Base-by-base conservation (phyloP, 192 early-diverging fungal genomes). In the Backusella luteola region DNA sequence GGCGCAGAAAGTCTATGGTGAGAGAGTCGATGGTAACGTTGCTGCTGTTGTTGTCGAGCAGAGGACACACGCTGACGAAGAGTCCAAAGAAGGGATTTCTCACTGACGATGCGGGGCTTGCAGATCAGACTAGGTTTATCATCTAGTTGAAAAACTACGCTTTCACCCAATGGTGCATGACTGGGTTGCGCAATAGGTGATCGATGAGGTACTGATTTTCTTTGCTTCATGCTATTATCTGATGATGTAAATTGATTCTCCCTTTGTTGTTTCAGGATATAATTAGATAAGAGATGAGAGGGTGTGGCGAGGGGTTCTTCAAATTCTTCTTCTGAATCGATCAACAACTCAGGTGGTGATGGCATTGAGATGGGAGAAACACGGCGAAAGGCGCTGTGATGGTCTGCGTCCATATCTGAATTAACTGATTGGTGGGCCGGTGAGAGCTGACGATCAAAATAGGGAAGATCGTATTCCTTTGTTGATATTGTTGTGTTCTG, bases 261-360 rank as follows among this genome's bases (percentile, higher is more conserved):
- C 21, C 56, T 12, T 63, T 26, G 26, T 14, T 63, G 56, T 63
- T 63, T 63, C 11, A 63, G 56, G 23, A 63, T 63, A 29, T 63
- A 63, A 63, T 41, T 69, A 38, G 35, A 69, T 41, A 69, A 6
- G 41, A n/a, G 35, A 69, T 36, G 34, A 23, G 34, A n/a, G 15
- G 38, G 68, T 41, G 23, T 41, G 6, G 34, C 6, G 34, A 36
- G n/a, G 38, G 68, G n/a, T 32, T 71, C 70, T 49, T 69, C 73
- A 46, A 78, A 76, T 41, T 81, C 80, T 56, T 81, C 80, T 44
- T 74, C 73, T 75, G 69, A 72, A 59, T 81, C 76, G 36, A 78
- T 68, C 17, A 81, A 23, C 29, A 78, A 66, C 67, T 77, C 76
- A 7, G 80, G 76, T 39, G 76, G 80, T 32, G 76, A 78, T 44